Evolutionary conservation across 768 basidiomycete genomes (phyloP).

Genomic region (Clavaria fumosa): DNA sequence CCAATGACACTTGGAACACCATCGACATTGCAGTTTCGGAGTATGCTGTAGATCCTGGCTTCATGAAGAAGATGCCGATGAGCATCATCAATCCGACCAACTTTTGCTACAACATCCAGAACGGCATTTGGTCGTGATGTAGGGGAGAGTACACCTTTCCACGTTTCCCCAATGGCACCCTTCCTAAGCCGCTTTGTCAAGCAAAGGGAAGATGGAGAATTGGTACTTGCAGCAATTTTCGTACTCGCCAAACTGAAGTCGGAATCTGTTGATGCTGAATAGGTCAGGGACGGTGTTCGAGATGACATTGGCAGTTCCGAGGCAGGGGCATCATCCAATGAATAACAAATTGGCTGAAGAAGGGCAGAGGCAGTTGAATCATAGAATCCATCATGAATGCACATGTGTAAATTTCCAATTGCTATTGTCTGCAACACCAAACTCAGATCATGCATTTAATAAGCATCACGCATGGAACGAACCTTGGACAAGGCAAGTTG

Average conservation of each 20-base stretch:
- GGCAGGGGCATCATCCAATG: not conserved
- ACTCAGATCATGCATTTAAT: not conserved
- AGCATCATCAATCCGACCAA: not conserved
- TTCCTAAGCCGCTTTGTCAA: not conserved
- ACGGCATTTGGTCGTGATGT: not conserved
- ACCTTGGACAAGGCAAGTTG: constrained; percentile 3
- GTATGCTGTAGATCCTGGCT: constrained; percentile 3
- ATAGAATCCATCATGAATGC: constrained; percentile 6
- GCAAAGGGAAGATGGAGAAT: not conserved
- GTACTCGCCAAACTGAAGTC: not conserved
- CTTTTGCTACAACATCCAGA: constrained; percentile 5
- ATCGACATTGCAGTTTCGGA: constrained; percentile 2
- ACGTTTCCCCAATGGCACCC: constrained; percentile 2
- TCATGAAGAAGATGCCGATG: constrained; percentile 2
- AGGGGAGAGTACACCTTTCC: constrained; percentile 5
- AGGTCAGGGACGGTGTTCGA: not conserved
- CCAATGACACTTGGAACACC: not conserved
- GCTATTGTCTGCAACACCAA: not conserved
- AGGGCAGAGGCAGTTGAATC: constrained; percentile 1
- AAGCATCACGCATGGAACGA: not conserved
- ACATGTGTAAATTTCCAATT: constrained; percentile 1
- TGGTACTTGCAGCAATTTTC: not conserved
- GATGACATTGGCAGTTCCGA: not conserved
- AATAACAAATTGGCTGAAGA: not conserved
- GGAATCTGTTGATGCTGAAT: not conserved